A percentile compares a stretch with the other conserved stretches of the same genome.
phyloP scores from a whole-genome alignment of 1,139 yeast species.

The Saccharomyces hybrid region DNA sequence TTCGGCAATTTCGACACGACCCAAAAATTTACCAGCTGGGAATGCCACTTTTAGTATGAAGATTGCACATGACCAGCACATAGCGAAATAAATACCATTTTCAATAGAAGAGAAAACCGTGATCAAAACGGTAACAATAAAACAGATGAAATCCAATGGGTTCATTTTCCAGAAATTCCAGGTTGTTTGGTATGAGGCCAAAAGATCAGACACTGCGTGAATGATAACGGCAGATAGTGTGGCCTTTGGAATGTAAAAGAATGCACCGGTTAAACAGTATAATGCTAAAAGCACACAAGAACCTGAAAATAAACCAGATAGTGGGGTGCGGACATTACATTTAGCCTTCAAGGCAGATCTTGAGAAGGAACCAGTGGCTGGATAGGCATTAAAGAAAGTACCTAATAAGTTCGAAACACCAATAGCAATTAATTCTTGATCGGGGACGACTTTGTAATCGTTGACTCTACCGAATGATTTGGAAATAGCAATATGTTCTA shows the following conservation, averaged over 20 bases:
- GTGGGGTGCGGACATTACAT: conserved; percentile 92
- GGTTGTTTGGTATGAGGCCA: conserved; percentile 65
- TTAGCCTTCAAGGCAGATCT: conserved; percentile 91
- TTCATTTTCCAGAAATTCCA: conserved; percentile 67
- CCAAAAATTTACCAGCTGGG: conserved; percentile 78
- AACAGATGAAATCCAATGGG: conserved; percentile 73
- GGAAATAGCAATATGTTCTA: conserved; percentile 90
- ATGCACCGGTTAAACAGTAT: conserved; percentile 73
- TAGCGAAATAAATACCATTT: conserved; percentile 83
- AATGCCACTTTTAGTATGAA: conserved; percentile 67
- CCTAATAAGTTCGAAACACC: conserved; percentile 89
- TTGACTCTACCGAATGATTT: conserved; percentile 90
- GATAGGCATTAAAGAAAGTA: conserved; percentile 87
- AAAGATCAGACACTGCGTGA: conserved; percentile 88
- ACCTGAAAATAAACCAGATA: conserved; percentile 89
- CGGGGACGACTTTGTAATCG: conserved; percentile 84
- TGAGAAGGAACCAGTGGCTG: conserved; percentile 93
- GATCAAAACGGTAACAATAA: conserved; percentile 66
- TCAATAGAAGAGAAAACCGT: conserved; percentile 80
- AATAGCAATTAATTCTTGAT: conserved; percentile 90
- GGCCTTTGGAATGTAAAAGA: conserved; percentile 87
- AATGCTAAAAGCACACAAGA: conserved; percentile 79
- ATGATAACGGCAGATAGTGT: conserved; percentile 79
- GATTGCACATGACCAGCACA: conserved; percentile 73
- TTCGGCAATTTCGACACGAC: conserved; percentile 64